Percentiles rank a stretch among this genome's conserved stretches.
Conservation (phyloP, 305 asterid genomes). For the Vinca major region DNA sequence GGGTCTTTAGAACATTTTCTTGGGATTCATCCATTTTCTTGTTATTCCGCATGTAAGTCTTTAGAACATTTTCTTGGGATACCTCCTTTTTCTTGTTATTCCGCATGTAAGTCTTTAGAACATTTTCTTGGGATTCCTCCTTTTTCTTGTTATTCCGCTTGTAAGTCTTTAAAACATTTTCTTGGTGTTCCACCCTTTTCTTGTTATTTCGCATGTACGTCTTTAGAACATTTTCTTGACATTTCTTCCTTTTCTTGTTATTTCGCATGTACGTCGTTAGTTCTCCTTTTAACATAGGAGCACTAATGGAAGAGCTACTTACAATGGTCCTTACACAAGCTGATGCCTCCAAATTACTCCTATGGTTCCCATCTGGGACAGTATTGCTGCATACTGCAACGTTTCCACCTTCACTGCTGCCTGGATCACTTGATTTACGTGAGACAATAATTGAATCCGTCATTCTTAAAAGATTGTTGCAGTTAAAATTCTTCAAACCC, state of each 20-base stretch:
- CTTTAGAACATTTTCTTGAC: constrained; percentile 19
- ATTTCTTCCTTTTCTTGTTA: constrained; percentile 33
- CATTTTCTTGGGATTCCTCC: too few species aligned
- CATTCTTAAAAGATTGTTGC: constrained; percentile 20
- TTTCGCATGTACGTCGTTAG: constrained; percentile 34
- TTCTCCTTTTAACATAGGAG: constrained; percentile 23
- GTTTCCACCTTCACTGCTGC: constrained; percentile 24
- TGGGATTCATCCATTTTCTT: too few species aligned
- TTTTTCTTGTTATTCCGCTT: too few species aligned
- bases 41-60: too few species aligned
- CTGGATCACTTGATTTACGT: constrained; percentile 25
- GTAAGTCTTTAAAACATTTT: too few species aligned
- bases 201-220: too few species aligned
- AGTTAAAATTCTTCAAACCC: constrained; percentile 21
- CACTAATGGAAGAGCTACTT: constrained; percentile 13
- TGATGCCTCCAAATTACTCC: constrained; percentile 24
- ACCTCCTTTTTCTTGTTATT: too few species aligned
- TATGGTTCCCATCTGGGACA: constrained; percentile 21
- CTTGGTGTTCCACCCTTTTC: too few species aligned
- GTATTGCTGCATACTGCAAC: constrained; percentile 18
- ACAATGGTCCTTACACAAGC: constrained; percentile 18
- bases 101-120: too few species aligned
- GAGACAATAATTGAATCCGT: constrained; percentile 24
- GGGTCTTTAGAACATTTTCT: too few species aligned
- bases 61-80: too few species aligned